Conservation (phyloP, 345 rosid genomes). For the Lepidium aucheri region DNA sequence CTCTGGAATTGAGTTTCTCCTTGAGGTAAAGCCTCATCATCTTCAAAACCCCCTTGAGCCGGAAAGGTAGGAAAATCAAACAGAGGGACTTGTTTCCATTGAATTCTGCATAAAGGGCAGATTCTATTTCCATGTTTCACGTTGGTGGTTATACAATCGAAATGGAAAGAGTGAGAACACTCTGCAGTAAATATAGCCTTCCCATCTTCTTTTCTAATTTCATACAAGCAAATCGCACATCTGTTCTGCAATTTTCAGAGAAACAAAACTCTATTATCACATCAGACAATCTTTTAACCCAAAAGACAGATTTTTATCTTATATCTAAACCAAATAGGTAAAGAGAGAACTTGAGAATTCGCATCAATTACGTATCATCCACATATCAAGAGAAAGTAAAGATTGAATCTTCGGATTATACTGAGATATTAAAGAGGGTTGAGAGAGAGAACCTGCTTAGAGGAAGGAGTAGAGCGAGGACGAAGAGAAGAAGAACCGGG, state of each 20-base stretch:
- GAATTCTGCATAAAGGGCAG: conserved; percentile 81
- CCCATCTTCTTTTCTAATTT: conserved; percentile 61
- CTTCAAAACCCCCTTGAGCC: conserved; percentile 54
- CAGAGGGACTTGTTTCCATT: conserved; percentile 58
- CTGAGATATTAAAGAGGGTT: neutral
- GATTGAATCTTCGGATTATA: neutral
- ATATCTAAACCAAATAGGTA: neutral
- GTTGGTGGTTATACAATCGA: conserved; percentile 76
- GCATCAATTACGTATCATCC: neutral
- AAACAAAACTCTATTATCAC: neutral
- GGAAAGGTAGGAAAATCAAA: conserved; percentile 24
- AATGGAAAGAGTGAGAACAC: conserved; percentile 92
- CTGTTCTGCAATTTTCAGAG: conserved; percentile 42
- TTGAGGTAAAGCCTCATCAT: conserved; percentile 55
- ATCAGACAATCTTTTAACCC: neutral
- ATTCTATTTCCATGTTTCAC: conserved; percentile 78
- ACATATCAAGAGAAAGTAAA: neutral
- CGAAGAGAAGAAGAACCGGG: neutral
- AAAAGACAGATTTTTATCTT: neutral
- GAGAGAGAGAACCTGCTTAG: conserved; percentile 20
- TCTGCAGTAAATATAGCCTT: conserved; percentile 92
- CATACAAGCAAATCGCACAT: conserved; percentile 75
- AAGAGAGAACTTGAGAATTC: neutral
- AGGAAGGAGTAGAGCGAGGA: neutral
- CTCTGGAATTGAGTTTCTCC: neutral